Evolutionary conservation across 2,329 filamentous ascomycete species (phyloP).

Genomic region (Sporothrix euskadiensis): DNA sequence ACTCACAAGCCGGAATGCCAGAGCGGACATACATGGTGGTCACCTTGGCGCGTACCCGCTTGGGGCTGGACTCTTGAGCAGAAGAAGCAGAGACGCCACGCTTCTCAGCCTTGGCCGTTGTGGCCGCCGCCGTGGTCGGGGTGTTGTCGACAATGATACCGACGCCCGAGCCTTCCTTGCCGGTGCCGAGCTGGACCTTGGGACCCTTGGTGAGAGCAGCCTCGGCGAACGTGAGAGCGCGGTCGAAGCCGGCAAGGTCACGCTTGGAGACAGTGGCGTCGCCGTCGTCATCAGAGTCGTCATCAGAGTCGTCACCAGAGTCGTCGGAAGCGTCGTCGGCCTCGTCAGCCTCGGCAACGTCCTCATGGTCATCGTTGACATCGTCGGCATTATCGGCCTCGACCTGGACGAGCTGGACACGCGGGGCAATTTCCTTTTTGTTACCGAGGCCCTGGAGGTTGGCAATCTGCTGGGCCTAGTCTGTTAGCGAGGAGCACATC

Average conservation of each 20-base stretch:
- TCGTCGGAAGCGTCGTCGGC: not conserved
- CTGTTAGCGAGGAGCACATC: constrained; percentile 22
- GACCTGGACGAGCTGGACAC: constrained; percentile 33
- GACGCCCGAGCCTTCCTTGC: constrained; percentile 45
- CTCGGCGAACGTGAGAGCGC: constrained; percentile 50
- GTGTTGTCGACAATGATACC: constrained; percentile 42
- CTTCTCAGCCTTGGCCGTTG: constrained; percentile 27
- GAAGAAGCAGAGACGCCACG: constrained; percentile 30
- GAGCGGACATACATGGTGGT: constrained; percentile 51
- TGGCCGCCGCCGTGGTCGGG: constrained; percentile 28
- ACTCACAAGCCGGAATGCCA: constrained; percentile 48
- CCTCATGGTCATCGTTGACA: not conserved
- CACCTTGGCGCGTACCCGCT: constrained; percentile 46
- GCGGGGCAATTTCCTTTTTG: constrained; percentile 53
- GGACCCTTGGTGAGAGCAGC: constrained; percentile 49
- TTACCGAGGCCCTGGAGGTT: constrained; percentile 52
- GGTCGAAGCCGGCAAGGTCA: constrained; percentile 50
- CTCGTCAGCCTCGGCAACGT: not conserved
- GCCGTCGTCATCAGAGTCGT: constrained; percentile 7
- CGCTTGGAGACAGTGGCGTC: constrained; percentile 42
- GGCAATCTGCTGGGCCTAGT: constrained; percentile 45
- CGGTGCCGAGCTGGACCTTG: constrained; percentile 52
- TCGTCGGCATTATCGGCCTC: constrained; percentile 31
- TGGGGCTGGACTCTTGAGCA: constrained; percentile 31
- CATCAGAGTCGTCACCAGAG: too few species aligned